These are phyloP conservation scores for Talaromyces sp. DNA, from an alignment of 2,329 filamentous ascomycete genomes.

Conservation along the genomic window DNA sequence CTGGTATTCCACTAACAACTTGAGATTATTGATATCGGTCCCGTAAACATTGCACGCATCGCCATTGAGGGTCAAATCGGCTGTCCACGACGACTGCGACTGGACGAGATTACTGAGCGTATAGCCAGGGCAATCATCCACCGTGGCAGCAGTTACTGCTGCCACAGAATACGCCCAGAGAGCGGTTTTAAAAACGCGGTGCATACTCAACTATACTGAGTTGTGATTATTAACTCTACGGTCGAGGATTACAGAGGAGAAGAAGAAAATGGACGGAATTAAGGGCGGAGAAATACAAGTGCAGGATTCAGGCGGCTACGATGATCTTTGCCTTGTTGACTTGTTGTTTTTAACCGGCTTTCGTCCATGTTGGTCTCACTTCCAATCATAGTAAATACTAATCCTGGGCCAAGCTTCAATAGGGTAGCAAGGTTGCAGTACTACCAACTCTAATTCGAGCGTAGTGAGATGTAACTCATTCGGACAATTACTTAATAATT, in stretches of 20 bases:
- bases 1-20: conserved; percentile 57
- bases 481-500: background rate
- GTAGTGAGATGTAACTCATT: background rate
- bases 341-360: background rate
- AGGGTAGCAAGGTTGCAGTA: background rate
- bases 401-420: background rate
- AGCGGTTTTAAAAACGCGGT: background rate
- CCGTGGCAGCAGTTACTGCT: background rate
- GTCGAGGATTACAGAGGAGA: background rate
- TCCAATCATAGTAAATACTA: background rate
- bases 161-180: background rate
- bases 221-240: background rate
- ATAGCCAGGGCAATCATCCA: conserved; percentile 33
- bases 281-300: background rate
- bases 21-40: conserved; percentile 51
- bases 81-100: conserved; percentile 38
- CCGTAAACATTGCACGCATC: conserved; percentile 58
- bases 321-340: background rate
- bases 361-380: background rate
- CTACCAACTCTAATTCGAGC: background rate
- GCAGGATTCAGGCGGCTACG: background rate
- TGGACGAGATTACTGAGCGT: conserved; percentile 27
- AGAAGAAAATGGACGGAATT: background rate
- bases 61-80: conserved; percentile 65
- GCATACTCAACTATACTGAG: background rate